Percentiles rank a stretch among this genome's conserved stretches.
Evolutionary conservation across 2,329 filamentous ascomycete genomes (phyloP).

Genomic region (Massarina eburnea): DNA sequence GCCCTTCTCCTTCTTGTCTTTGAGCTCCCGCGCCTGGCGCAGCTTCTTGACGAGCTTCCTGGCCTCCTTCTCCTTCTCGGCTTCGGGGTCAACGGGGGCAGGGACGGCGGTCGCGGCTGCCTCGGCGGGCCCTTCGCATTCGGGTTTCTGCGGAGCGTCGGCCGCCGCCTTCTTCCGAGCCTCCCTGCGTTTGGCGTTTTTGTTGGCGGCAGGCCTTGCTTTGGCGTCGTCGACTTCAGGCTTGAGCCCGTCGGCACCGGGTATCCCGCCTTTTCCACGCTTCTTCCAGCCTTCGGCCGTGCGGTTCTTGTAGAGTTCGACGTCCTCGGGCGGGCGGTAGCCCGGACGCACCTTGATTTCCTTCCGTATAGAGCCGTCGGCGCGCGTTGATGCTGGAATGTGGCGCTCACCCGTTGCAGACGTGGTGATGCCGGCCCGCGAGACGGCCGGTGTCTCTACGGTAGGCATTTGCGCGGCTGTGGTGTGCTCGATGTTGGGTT

Average conservation of each 20-base stretch:
- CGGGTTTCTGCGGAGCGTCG: constrained; percentile 26
- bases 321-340: constrained; percentile 91
- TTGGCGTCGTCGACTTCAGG: constrained; percentile 49
- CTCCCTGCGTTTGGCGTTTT: constrained; percentile 82
- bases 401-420: constrained; percentile 76
- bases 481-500: no score
- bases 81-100: constrained; percentile 62
- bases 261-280: constrained; percentile 68
- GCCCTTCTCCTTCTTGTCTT: constrained; percentile 87
- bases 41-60: constrained; percentile 92
- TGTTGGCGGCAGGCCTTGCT: constrained; percentile 63
- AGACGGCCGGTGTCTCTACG: constrained; percentile 32
- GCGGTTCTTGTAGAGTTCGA: constrained; percentile 93
- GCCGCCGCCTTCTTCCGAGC: constrained; percentile 60
- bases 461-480: constrained; percentile 34
- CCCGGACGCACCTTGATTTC: constrained; percentile 94
- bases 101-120: no score
- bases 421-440: constrained; percentile 65
- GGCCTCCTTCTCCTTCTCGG: constrained; percentile 88
- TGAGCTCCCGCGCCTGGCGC: constrained; percentile 86
- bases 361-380: constrained; percentile 88
- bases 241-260: constrained; percentile 66
- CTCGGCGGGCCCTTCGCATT: constrained; percentile 17
- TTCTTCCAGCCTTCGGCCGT: constrained; percentile 83
- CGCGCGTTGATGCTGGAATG: constrained; percentile 82